Percentiles rank a stretch among this genome's conserved stretches.
These are phyloP conservation scores for Daedalea quercina DNA, from an alignment of 768 basidiomycete genomes.

Conservation along the genomic window DNA sequence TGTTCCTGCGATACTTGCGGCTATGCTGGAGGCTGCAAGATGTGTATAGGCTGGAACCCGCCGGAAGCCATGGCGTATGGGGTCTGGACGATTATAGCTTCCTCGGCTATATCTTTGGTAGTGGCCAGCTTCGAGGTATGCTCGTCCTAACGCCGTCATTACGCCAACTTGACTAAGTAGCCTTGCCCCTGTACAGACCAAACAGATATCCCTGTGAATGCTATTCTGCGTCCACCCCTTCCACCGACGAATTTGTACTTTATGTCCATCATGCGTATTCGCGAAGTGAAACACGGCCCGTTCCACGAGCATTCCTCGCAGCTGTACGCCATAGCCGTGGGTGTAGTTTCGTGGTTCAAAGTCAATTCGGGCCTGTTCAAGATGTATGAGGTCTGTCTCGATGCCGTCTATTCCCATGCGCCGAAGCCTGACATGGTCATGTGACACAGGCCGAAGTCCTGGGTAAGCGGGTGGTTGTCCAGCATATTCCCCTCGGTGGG, in stretches of 20 bases:
- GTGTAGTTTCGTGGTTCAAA: constrained; percentile 89
- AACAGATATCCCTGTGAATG: constrained; percentile 53
- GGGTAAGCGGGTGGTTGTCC: constrained; percentile 92
- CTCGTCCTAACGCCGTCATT: no score
- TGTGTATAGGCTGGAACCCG: constrained; percentile 86
- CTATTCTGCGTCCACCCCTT: constrained; percentile 51
- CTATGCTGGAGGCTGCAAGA: constrained; percentile 86
- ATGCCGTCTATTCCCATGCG: neutral
- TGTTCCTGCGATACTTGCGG: constrained; percentile 73
- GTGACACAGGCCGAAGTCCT: constrained; percentile 73
- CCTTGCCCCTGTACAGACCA: no score
- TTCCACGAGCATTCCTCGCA: constrained; percentile 93
- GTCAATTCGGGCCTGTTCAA: constrained; percentile 87
- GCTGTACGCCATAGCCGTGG: constrained; percentile 76
- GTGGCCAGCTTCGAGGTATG: constrained; percentile 77
- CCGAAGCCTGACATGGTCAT: neutral
- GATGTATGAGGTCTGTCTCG: constrained; percentile 77
- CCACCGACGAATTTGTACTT: constrained; percentile 75
- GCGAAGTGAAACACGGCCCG: constrained; percentile 76
- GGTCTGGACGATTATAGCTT: constrained; percentile 91
- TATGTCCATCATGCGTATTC: constrained; percentile 70
- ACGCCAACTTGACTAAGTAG: no score
- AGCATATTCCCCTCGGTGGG: constrained; percentile 85
- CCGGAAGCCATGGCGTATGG: constrained; percentile 98
- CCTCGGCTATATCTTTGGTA: constrained; percentile 86